Evolutionary conservation across 805 yeast species (phyloP).

Genomic region (Cyberlindnera lachancei): DNA sequence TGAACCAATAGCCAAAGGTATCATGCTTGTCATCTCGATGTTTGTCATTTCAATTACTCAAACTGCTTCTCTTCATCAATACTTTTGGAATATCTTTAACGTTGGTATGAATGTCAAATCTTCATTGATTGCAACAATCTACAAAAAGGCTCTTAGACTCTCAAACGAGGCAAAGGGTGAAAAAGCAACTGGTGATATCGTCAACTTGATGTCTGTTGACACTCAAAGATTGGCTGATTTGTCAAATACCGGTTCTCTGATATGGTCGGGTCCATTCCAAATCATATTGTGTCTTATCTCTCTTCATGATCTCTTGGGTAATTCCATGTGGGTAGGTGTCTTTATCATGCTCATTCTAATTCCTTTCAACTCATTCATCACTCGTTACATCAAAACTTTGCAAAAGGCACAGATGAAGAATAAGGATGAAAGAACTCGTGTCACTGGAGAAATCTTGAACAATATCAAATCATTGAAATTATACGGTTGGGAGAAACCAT

Average conservation of each 20-base stretch:
- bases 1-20: constrained; percentile 62
- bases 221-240: constrained; percentile 82
- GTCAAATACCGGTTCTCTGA: constrained; percentile 65
- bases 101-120: constrained; percentile 72
- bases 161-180: constrained; percentile 66
- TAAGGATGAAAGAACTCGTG: constrained; percentile 88
- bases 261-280: constrained; percentile 95
- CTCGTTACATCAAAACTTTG: constrained; percentile 57
- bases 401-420: constrained; percentile 83
- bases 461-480: constrained; percentile 89
- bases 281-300: constrained; percentile 67
- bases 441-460: constrained; percentile 80
- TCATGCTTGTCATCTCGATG: constrained; percentile 70
- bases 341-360: constrained; percentile 67
- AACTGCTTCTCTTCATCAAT: constrained; percentile 71
- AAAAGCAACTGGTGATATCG: constrained; percentile 87
- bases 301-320: constrained; percentile 66
- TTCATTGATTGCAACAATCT: constrained; percentile 58
- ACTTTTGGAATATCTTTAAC: constrained; percentile 67
- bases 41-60: constrained; percentile 70
- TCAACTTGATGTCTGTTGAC: constrained; percentile 91
- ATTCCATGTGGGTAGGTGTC: constrained; percentile 96
- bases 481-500: constrained; percentile 94
- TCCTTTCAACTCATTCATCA: constrained; percentile 68
- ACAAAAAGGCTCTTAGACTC: constrained; percentile 58